Conservation (phyloP, 2,329 filamentous ascomycete species). For the Cordyceps cateniannulata region DNA sequence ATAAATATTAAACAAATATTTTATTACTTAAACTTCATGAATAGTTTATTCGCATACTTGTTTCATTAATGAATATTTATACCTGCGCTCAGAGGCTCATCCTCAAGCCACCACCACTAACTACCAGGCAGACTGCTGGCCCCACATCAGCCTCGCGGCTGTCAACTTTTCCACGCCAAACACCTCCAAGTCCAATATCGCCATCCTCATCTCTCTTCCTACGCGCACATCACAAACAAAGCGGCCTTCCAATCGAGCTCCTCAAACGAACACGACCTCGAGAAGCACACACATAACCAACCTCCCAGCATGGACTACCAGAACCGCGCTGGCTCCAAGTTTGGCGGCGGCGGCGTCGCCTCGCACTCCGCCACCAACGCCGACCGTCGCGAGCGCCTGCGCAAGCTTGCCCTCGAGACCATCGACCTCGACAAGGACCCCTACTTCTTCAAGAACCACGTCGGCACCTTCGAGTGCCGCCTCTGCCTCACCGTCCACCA, state of each 20-base stretch:
- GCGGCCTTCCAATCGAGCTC: no score
- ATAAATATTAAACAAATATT: no score
- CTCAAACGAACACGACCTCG: no score
- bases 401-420: conserved; percentile 95
- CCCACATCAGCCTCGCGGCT: background rate
- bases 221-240: background rate
- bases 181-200: background rate
- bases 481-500: conserved; percentile 97
- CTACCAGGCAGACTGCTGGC: background rate
- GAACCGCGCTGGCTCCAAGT: conserved; percentile 95
- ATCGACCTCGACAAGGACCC: conserved; percentile 99
- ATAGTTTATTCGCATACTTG: no score
- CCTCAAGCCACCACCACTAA: no score
- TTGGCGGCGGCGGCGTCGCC: conserved; percentile 93
- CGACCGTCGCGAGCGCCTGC: conserved; percentile 91
- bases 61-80: no score
- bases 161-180: conserved; percentile 17
- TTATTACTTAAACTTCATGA: no score
- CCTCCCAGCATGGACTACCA: conserved; percentile 58
- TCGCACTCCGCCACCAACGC: conserved; percentile 91
- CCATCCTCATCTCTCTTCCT: background rate
- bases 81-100: no score
- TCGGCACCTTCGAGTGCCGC: conserved; percentile 95
- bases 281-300: no score
- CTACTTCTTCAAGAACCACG: conserved; percentile 99